Evolutionary conservation across 2,329 filamentous ascomycete genomes (phyloP).

Genomic region (Bipolaris zeicola): DNA sequence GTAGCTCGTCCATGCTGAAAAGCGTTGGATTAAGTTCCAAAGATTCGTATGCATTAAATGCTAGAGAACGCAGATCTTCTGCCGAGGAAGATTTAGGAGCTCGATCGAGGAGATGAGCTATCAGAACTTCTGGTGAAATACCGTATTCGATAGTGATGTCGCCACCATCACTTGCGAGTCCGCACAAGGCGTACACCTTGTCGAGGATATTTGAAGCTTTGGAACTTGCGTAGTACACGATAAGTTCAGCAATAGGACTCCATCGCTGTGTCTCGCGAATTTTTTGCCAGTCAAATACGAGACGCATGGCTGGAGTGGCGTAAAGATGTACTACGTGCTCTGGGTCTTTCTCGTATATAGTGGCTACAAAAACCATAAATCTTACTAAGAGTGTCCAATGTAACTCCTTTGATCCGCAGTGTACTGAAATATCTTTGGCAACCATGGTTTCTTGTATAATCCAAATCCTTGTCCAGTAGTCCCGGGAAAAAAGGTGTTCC

Average conservation of each 20-base stretch:
- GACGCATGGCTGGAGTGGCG: background rate
- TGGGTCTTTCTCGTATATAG: no score
- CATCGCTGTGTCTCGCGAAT: background rate
- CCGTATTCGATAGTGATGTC: background rate
- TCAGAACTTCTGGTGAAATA: background rate
- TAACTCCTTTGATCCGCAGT: background rate
- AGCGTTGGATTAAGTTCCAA: background rate
- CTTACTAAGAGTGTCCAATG: background rate
- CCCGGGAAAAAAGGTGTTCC: background rate
- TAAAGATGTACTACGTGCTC: background rate
- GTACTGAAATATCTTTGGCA: background rate
- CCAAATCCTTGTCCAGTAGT: background rate
- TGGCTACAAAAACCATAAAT: background rate
- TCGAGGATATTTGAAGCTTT: background rate
- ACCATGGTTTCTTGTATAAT: background rate
- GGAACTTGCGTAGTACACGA: background rate
- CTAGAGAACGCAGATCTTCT: background rate
- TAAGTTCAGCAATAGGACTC: background rate
- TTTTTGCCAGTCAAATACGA: background rate
- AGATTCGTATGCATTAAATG: background rate
- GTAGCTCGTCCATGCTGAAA: no score
- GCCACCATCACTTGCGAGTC: background rate
- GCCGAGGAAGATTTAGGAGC: background rate
- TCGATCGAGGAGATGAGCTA: background rate
- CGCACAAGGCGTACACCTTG: background rate